Conservation (phyloP, 306 rosid genomes). For the Amphicarpaea edgeworthii region DNA sequence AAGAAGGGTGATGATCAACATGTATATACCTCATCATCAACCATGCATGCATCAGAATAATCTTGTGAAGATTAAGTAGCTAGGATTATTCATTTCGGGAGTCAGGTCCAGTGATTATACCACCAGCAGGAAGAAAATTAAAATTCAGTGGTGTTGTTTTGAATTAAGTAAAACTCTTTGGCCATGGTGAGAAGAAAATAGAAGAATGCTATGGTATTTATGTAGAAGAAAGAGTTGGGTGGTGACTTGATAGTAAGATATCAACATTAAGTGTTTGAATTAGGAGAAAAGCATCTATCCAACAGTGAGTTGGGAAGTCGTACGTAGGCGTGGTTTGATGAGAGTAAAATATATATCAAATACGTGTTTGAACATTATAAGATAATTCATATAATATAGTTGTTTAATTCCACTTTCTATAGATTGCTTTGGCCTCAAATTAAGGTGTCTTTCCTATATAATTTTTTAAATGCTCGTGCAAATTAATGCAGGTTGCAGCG, state of each 20-base stretch:
- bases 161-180: background rate
- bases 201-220: background rate
- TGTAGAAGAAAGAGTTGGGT: slow-evolving; percentile 17
- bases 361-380: slow-evolving; percentile 9
- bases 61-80: background rate
- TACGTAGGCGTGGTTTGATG: slow-evolving; percentile 24
- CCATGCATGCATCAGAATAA: background rate
- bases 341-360: slow-evolving; percentile 19
- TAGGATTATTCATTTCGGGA: slow-evolving; percentile 41
- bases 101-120: slow-evolving; percentile 48
- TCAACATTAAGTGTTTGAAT: slow-evolving; percentile 42
- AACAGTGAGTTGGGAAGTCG: slow-evolving; percentile 42
- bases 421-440: slow-evolving; percentile 36
- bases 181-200: background rate
- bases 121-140: slow-evolving; percentile 6
- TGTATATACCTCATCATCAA: slow-evolving; percentile 12
- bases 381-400: background rate
- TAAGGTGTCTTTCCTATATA: slow-evolving; percentile 12
- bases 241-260: slow-evolving; percentile 38
- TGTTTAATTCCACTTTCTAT: slow-evolving; percentile 4
- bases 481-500: slow-evolving; percentile 28
- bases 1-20: background rate
- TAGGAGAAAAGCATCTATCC: slow-evolving; percentile 43
- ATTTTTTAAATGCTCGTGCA: slow-evolving; percentile 25
- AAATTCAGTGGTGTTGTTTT: background rate